phyloP scores from a whole-genome alignment of 768 basidiomycete species.

The Cubamyces sp. region DNA sequence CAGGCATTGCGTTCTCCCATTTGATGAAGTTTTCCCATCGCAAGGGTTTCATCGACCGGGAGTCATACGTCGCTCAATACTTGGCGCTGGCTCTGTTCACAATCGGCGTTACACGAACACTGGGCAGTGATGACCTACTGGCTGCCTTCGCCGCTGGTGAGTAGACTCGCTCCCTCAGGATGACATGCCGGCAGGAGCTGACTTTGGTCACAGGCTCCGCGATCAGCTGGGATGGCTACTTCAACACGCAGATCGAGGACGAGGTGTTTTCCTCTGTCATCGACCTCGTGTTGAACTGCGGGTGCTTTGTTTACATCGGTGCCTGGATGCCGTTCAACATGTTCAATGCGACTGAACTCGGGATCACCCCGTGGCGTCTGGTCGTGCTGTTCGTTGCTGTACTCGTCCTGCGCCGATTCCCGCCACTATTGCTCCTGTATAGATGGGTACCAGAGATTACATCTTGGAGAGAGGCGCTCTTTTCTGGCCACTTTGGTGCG shows the following conservation, averaged over 20 bases:
- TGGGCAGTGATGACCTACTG: conserved; percentile 87
- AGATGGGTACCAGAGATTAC: conserved; percentile 86
- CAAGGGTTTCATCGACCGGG: conserved; percentile 70
- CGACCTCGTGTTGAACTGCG: conserved; percentile 83
- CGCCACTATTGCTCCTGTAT: conserved; percentile 75
- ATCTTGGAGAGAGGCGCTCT: conserved; percentile 85
- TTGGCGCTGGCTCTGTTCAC: conserved; percentile 73
- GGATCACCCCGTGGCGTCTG: conserved; percentile 73
- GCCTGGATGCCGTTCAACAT: conserved; percentile 78
- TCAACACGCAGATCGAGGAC: conserved; percentile 79
- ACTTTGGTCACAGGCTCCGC: conserved; percentile 62
- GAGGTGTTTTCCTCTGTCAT: conserved; percentile 90
- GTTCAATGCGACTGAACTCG: conserved; percentile 60
- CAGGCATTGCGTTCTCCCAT: conserved; percentile 69
- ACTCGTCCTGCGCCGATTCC: conserved; percentile 78
- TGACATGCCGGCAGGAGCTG: no score
- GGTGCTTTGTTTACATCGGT: conserved; percentile 83
- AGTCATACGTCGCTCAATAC: conserved; percentile 89
- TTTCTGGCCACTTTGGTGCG: conserved; percentile 89
- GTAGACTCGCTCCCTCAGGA: conserved; percentile 9
- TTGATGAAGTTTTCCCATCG: conserved; percentile 73
- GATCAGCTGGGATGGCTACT: conserved; percentile 90
- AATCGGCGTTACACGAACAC: conserved; percentile 75
- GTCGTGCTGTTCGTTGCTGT: conserved; percentile 68
- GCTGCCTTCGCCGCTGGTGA: conserved; percentile 85